Conservation (phyloP, 805 yeast genomes). For the Metschnikowia amazonensis region DNA sequence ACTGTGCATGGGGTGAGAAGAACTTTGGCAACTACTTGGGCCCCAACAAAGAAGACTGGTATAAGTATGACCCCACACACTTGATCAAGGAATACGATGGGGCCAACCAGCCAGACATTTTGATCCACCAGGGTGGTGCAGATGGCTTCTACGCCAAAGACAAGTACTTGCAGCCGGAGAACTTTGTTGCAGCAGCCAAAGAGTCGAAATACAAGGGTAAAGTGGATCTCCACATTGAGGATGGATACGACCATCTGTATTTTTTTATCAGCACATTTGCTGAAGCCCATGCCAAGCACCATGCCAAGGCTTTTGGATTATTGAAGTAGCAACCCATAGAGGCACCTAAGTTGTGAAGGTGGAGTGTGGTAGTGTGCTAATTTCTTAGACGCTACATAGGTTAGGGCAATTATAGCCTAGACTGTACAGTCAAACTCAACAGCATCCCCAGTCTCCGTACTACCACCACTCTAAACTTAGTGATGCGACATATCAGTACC, state of each 20-base stretch:
- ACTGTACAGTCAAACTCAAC: too few relatives aligned
- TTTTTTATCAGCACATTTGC: slow-evolving; percentile 79
- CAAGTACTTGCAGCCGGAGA: slow-evolving; percentile 71
- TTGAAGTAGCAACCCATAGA: slow-evolving; percentile 14
- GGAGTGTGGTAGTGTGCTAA: too few relatives aligned
- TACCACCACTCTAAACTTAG: too few relatives aligned
- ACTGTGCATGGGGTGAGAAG: slow-evolving; percentile 85
- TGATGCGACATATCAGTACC: too few relatives aligned
- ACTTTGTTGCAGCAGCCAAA: slow-evolving; percentile 57
- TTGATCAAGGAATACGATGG: slow-evolving; percentile 57
- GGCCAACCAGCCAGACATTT: slow-evolving; percentile 51
- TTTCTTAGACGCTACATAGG: too few relatives aligned
- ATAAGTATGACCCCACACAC: slow-evolving; percentile 77
- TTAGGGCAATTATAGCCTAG: too few relatives aligned
- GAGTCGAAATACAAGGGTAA: slow-evolving; percentile 56
- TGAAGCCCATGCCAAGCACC: slow-evolving; percentile 80
- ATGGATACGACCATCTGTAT: slow-evolving; percentile 89
- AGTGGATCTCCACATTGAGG: slow-evolving; percentile 58
- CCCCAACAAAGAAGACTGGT: slow-evolving; percentile 57
- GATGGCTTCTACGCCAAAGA: slow-evolving; percentile 67
- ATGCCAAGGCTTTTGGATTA: slow-evolving; percentile 61
- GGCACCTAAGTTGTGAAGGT: neutral
- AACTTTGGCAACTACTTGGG: slow-evolving; percentile 80
- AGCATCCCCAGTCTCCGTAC: too few relatives aligned
- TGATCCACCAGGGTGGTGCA: slow-evolving; percentile 77